Evolutionary conservation across 768 basidiomycete genomes (phyloP).

Genomic region (Termitomyces sp.): DNA sequence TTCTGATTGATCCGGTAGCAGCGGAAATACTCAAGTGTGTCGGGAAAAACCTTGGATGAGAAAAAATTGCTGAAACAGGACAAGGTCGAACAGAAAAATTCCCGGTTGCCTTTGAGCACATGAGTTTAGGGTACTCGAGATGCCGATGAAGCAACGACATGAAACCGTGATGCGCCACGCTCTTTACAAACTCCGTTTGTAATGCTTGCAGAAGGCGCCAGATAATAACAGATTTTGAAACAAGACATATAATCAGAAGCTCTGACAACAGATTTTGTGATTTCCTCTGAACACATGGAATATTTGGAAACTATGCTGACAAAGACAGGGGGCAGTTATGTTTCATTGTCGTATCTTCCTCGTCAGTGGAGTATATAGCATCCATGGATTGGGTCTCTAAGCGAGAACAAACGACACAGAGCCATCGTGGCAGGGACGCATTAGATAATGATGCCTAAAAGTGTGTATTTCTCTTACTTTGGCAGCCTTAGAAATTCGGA

Average conservation of each 20-base stretch:
- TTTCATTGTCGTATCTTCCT: not conserved
- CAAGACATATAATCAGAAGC: not conserved
- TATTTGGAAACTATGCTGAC: not conserved
- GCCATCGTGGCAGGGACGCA: not conserved
- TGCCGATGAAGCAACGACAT: not conserved
- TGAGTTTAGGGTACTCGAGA: not conserved
- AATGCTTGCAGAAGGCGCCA: not conserved
- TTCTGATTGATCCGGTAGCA: not conserved
- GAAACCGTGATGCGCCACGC: not conserved
- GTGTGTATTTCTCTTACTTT: not conserved
- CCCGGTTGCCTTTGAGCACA: not conserved
- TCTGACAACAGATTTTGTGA: not conserved
- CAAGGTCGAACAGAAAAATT: not conserved
- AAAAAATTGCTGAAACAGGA: not conserved
- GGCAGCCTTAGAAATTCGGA: not conserved
- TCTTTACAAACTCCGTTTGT: not conserved
- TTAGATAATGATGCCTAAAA: not conserved
- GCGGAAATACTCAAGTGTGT: too few species aligned
- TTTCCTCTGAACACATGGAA: not conserved
- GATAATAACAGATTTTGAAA: not conserved
- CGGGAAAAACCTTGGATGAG: not conserved
- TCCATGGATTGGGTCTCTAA: not conserved
- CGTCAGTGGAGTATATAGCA: not conserved
- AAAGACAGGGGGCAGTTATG: not conserved
- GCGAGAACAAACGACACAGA: not conserved